A percentile compares a stretch with the other conserved stretches of the same genome.
phyloP scores from a whole-genome alignment of 306 rosid genomes.

The Begonia loranthoides region DNA sequence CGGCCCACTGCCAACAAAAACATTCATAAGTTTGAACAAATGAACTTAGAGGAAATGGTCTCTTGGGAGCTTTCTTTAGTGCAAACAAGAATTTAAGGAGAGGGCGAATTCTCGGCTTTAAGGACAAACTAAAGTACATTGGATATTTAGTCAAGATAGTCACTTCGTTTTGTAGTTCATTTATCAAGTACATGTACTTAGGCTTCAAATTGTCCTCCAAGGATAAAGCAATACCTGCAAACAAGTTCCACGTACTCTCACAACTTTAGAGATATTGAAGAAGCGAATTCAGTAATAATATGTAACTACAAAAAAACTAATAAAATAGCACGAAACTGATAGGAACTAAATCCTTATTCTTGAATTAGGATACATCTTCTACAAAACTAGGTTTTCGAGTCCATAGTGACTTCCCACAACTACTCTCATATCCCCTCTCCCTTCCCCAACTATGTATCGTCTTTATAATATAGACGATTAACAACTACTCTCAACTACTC shows the following conservation, averaged over 20 bases:
- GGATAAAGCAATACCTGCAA: conserved; percentile 79
- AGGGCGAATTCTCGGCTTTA: conserved; percentile 97
- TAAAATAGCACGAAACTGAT: too few relatives aligned
- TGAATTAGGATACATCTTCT: too few relatives aligned
- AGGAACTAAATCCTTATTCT: too few relatives aligned
- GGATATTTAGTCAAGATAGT: conserved; percentile 90
- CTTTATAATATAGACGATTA: too few relatives aligned
- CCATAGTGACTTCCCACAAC: too few relatives aligned
- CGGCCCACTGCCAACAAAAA: conserved; percentile 92
- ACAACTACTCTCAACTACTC: too few relatives aligned
- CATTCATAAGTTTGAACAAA: conserved; percentile 80
- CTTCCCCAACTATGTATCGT: too few relatives aligned
- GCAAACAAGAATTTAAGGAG: conserved; percentile 85
- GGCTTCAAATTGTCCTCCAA: conserved; percentile 91
- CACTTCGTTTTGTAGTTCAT: conserved; percentile 86
- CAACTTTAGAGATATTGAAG: too few relatives aligned
- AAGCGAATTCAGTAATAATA: too few relatives aligned
- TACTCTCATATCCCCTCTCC: too few relatives aligned
- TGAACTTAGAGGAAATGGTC: conserved; percentile 90
- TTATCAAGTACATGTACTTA: conserved; percentile 80
- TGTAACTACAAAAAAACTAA: too few relatives aligned
- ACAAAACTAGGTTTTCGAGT: too few relatives aligned
- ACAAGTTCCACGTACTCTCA: conserved; percentile 1
- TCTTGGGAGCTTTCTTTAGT: conserved; percentile 91
- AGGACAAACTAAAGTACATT: conserved; percentile 81